These are phyloP conservation scores for Peniophora sp. DNA, from an alignment of 1,284 basidiomycete species.

Conservation along the genomic window DNA sequence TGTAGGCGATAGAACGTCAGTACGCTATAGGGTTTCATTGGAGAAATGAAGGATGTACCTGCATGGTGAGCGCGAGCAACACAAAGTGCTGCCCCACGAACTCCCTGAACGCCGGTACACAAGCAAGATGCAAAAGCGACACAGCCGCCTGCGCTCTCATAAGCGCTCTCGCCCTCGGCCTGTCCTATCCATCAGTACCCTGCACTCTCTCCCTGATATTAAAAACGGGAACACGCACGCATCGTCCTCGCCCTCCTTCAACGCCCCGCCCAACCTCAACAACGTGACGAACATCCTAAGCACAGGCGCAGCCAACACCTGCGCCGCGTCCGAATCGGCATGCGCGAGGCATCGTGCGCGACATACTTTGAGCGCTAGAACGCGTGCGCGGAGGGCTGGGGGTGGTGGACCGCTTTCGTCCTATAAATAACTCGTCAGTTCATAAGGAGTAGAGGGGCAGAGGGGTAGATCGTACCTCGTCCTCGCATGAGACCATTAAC, in stretches of 20 bases:
- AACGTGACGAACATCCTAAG: constrained; percentile 68
- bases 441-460: constrained; percentile 7
- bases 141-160: constrained; percentile 79
- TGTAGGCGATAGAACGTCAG: constrained; percentile 22
- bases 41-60: constrained; percentile 37
- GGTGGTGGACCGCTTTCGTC: constrained; percentile 58
- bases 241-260: constrained; percentile 52
- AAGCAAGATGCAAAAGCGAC: constrained; percentile 77
- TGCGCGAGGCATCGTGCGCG: constrained; percentile 73
- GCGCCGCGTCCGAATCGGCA: constrained; percentile 47
- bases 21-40: not conserved
- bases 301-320: constrained; percentile 65
- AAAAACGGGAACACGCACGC: constrained; percentile 40
- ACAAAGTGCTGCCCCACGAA: constrained; percentile 60
- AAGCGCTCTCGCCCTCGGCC: constrained; percentile 53
- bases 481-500: constrained; percentile 46
- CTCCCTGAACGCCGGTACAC: constrained; percentile 52
- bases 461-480: constrained; percentile 30
- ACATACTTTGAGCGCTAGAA: constrained; percentile 72
- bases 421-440: constrained; percentile 69
- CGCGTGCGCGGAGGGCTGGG: constrained; percentile 54
- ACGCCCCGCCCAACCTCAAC: constrained; percentile 57
- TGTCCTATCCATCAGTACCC: constrained; percentile 16
- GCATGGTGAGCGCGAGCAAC: constrained; percentile 66
- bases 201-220: not conserved